A percentile compares a stretch with the other conserved stretches of the same genome.
phyloP scores from a whole-genome alignment of 2,329 filamentous ascomycete genomes.

The Colletotrichum tabaci region DNA sequence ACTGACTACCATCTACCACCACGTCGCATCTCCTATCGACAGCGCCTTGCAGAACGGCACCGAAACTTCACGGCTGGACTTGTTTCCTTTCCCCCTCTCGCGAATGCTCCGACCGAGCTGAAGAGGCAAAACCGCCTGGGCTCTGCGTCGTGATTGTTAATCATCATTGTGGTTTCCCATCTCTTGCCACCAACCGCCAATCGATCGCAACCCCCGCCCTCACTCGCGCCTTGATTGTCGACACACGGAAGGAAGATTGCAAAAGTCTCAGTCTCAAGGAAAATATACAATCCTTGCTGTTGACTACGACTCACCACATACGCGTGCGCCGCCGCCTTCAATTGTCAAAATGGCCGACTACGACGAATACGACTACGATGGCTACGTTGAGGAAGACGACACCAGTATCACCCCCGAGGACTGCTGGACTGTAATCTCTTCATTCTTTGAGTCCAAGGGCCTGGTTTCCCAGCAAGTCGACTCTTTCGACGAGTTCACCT shows the following conservation, averaged over 20 bases:
- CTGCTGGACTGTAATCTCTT: conserved; percentile 97
- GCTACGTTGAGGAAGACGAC: conserved; percentile 75
- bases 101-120: conserved; percentile 34
- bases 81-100: background rate
- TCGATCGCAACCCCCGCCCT: conserved; percentile 27
- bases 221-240: background rate
- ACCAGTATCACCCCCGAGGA: conserved; percentile 92
- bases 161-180: conserved; percentile 27
- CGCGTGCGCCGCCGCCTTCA: background rate
- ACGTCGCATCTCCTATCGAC: background rate
- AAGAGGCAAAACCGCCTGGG: conserved; percentile 37
- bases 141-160: conserved; percentile 40
- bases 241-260: background rate
- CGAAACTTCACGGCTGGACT: background rate
- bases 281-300: background rate
- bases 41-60: background rate
- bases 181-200: conserved; percentile 24
- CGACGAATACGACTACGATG: conserved; percentile 76
- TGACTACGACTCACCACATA: background rate
- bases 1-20: background rate
- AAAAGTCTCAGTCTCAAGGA: background rate
- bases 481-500: conserved; percentile 97
- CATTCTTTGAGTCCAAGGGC: conserved; percentile 97
- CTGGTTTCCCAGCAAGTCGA: conserved; percentile 98
- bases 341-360: conserved; percentile 67